Conservation (phyloP, 495 filamentous ascomycete species). For the Talaromyces proteolyticus region DNA sequence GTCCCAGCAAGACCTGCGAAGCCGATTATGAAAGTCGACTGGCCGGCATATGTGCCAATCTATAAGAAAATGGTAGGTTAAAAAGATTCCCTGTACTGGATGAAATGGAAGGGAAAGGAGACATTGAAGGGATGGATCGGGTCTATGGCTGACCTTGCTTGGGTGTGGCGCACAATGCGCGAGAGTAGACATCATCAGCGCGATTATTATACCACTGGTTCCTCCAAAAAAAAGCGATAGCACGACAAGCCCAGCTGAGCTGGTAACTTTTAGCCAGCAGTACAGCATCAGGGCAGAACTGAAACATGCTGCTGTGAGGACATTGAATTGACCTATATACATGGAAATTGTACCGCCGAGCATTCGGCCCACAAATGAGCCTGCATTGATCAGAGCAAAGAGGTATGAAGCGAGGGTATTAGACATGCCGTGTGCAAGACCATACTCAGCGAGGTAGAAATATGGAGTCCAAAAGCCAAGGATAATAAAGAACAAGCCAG, state of each 20-base stretch:
- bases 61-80: too few species aligned
- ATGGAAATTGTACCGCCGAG: conserved; percentile 17
- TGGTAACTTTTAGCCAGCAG: conserved; percentile 42
- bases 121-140: too few species aligned
- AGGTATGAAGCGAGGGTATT: conserved; percentile 13
- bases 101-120: too few species aligned
- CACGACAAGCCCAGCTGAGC: conserved; percentile 39
- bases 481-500: conserved; percentile 12
- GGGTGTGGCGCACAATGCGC: conserved; percentile 14
- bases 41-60: conserved; percentile 47
- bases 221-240: conserved; percentile 53
- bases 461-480: conserved; percentile 14
- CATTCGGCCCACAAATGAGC: conserved; percentile 17
- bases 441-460: conserved; percentile 16
- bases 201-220: conserved; percentile 49
- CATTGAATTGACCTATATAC: conserved; percentile 18
- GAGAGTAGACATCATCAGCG: conserved; percentile 23
- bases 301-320: conserved; percentile 8
- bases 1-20: conserved; percentile 21
- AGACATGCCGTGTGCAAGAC: conserved; percentile 5
- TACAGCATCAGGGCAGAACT: conserved; percentile 15
- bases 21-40: conserved; percentile 12
- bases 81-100: too few species aligned
- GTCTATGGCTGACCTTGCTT: too few species aligned
- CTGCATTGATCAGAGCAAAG: conserved; percentile 19